These are phyloP conservation scores for Pseudogymnoascus sp. DNA, from an alignment of 2,329 filamentous ascomycete species.

Conservation along the genomic window DNA sequence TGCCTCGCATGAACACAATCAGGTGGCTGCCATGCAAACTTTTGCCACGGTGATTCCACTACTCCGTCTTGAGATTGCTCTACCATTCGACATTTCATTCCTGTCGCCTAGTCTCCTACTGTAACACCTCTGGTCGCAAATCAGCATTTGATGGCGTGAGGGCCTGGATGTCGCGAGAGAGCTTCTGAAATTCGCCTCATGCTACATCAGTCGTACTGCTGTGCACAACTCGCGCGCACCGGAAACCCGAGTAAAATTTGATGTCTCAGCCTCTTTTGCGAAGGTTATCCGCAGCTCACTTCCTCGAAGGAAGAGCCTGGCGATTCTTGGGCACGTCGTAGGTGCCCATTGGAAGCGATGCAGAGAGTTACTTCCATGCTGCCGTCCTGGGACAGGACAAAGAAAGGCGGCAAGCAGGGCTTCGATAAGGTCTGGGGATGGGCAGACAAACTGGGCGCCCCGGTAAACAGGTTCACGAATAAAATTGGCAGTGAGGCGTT, in stretches of 20 bases:
- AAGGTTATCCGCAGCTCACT: neutral
- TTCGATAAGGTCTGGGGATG: constrained; percentile 66
- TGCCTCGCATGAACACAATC: constrained; percentile 5
- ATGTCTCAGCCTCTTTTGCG: constrained; percentile 3
- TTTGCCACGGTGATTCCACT: neutral
- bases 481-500: constrained; percentile 75
- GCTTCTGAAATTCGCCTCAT: neutral
- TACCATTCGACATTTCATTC: neutral
- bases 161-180: neutral
- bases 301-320: neutral
- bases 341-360: constrained; percentile 17
- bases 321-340: neutral
- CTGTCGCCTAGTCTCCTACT: neutral
- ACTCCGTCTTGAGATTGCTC: neutral
- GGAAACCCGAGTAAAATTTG: neutral
- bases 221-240: neutral
- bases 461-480: constrained; percentile 74
- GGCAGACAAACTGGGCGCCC: constrained; percentile 58
- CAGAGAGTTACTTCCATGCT: constrained; percentile 26
- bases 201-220: neutral
- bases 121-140: neutral
- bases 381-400: constrained; percentile 45
- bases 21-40: constrained; percentile 4
- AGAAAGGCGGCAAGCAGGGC: constrained; percentile 50
- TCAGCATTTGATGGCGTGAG: neutral